Evolutionary conservation across 805 yeast genomes (phyloP).

Genomic region (Starmerella lactis-condensi): DNA sequence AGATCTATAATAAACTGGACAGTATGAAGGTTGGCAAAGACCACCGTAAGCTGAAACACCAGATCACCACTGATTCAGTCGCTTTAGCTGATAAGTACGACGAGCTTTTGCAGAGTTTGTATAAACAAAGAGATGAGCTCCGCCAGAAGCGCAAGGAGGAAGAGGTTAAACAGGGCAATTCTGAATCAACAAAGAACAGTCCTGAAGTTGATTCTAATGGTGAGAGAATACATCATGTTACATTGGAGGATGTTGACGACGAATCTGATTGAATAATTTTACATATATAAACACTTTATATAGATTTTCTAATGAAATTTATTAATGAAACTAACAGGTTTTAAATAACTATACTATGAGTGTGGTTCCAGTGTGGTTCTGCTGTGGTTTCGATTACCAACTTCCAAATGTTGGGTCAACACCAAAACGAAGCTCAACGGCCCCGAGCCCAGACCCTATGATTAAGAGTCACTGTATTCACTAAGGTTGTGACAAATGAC

Average conservation of each 20-base stretch:
- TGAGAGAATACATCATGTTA: conserved; percentile 9
- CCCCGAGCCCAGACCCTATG: too few relatives aligned
- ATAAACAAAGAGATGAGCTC: conserved; percentile 2
- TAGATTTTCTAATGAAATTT: too few relatives aligned
- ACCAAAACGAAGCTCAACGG: too few relatives aligned
- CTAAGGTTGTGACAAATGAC: too few relatives aligned
- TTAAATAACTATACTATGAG: too few relatives aligned
- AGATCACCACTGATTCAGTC: conserved; percentile 10
- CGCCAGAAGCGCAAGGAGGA: background rate
- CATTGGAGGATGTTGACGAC: conserved; percentile 11
- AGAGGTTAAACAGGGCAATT: background rate
- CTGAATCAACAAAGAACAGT: background rate
- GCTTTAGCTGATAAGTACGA: conserved; percentile 13
- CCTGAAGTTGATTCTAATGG: background rate
- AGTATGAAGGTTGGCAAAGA: conserved; percentile 7
- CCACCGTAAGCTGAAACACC: conserved; percentile 10
- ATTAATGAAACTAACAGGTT: too few relatives aligned
- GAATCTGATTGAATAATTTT: too few relatives aligned
- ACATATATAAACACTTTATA: too few relatives aligned
- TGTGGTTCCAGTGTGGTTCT: too few relatives aligned
- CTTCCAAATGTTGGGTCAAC: too few relatives aligned
- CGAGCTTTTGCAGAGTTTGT: conserved; percentile 1
- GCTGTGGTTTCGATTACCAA: too few relatives aligned
- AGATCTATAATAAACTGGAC: conserved; percentile 11
- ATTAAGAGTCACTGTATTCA: too few relatives aligned